Conservation (phyloP, 768 basidiomycete genomes). For the Russula abietina region DNA sequence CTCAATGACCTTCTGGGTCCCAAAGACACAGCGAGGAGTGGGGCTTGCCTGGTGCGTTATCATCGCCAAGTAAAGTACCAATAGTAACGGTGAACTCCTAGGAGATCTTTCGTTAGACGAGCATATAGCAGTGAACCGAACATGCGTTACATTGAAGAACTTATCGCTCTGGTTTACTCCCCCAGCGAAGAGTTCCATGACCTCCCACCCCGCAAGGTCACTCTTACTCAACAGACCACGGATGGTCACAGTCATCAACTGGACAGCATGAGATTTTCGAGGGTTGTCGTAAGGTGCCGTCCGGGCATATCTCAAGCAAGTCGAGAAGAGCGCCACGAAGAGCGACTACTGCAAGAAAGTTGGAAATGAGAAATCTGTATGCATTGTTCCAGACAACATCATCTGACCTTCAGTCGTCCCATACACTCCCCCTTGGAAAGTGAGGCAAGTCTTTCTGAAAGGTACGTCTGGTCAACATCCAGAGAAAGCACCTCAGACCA, state of each 20-base stretch:
- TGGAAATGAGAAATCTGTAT: constrained; percentile 17
- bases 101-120: not conserved
- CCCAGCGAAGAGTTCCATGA: constrained; percentile 64
- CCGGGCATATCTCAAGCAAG: constrained; percentile 40
- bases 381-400: not conserved
- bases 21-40: not conserved
- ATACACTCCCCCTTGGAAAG: constrained; percentile 47
- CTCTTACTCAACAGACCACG: constrained; percentile 48
- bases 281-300: constrained; percentile 33
- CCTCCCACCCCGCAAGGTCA: constrained; percentile 58
- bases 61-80: constrained; percentile 42
- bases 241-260: constrained; percentile 44
- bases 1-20: constrained; percentile 7
- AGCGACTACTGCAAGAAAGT: constrained; percentile 42
- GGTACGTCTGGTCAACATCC: constrained; percentile 45
- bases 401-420: constrained; percentile 45
- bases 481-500: constrained; percentile 49
- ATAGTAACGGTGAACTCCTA: constrained; percentile 49
- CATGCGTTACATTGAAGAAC: constrained; percentile 46
- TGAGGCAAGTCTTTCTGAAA: constrained; percentile 37
- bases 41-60: constrained; percentile 40
- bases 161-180: constrained; percentile 52
- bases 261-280: constrained; percentile 42
- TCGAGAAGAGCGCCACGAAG: constrained; percentile 41
- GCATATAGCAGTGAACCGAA: not conserved